Percentiles rank a stretch among this genome's conserved stretches.
Conservation (phyloP, 1,284 basidiomycete species). For the Vanrija humicola region DNA sequence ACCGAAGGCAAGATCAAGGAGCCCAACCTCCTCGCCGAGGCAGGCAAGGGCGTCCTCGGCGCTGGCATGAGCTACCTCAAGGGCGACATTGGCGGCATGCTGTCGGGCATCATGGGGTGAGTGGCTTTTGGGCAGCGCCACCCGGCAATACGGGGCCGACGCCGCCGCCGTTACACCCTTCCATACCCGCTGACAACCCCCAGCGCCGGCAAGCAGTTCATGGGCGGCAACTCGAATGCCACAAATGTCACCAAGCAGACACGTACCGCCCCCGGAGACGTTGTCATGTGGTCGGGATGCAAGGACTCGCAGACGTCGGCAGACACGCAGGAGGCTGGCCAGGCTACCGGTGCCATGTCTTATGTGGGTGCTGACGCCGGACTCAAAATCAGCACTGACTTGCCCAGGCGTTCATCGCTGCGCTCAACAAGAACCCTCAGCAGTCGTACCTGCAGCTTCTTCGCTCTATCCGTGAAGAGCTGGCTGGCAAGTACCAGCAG, state of each 20-base stretch:
- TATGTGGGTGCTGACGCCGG: conserved; percentile 40
- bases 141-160: too few species aligned
- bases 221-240: conserved; percentile 14
- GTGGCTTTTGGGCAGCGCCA: not conserved
- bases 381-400: conserved; percentile 40
- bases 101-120: conserved; percentile 50
- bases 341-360: conserved; percentile 78
- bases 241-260: conserved; percentile 55
- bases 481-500: conserved; percentile 66
- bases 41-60: conserved; percentile 65
- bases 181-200: not conserved
- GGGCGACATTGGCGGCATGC: conserved; percentile 70
- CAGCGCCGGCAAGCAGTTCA: conserved; percentile 14
- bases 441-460: conserved; percentile 79
- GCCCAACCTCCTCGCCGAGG: conserved; percentile 74
- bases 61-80: conserved; percentile 31
- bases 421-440: conserved; percentile 60
- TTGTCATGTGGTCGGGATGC: conserved; percentile 72
- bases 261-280: conserved; percentile 71
- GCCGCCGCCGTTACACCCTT: not conserved
- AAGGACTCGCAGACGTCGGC: conserved; percentile 92
- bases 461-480: conserved; percentile 58
- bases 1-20: conserved; percentile 84
- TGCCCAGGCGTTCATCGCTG: conserved; percentile 61
- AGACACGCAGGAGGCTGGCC: conserved; percentile 73